A percentile compares a stretch with the other conserved stretches of the same genome.
Evolutionary conservation across 202 grass and related monocot species (phyloP).

Genomic region (Eragrostis tef): DNA sequence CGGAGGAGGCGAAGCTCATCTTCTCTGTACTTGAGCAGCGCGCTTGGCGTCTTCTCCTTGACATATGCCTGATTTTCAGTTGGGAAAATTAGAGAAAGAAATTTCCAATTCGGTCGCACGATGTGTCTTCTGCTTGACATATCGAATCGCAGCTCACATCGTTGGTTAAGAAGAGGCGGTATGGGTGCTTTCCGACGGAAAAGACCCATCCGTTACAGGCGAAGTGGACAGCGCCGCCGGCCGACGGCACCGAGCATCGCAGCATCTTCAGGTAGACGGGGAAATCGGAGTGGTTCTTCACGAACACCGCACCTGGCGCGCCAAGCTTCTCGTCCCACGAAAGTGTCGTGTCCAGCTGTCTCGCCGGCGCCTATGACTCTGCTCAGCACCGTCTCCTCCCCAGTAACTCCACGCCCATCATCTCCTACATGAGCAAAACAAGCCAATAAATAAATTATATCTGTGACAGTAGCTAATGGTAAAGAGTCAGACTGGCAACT

Average conservation of each 20-base stretch:
- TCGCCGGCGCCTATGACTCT: background rate
- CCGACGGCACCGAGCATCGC: background rate
- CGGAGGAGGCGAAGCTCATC: conserved; percentile 57
- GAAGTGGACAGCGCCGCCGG: background rate
- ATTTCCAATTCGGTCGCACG: background rate
- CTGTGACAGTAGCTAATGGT: background rate
- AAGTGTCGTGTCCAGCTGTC: background rate
- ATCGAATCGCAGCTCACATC: background rate
- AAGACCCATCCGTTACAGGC: conserved; percentile 34
- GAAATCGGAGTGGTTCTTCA: conserved; percentile 32
- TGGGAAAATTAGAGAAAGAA: background rate
- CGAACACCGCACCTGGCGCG: conserved; percentile 16
- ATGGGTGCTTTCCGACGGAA: conserved; percentile 16
- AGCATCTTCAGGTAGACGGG: conserved; percentile 32
- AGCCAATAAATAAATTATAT: no score
- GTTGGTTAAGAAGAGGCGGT: conserved; percentile 44
- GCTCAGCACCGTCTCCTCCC: background rate
- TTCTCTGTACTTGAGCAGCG: conserved; percentile 48
- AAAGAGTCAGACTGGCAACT: background rate
- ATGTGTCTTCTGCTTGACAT: background rate
- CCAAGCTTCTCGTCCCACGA: conserved; percentile 24
- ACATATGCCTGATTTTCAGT: conserved; percentile 41
- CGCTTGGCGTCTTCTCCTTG: conserved; percentile 48
- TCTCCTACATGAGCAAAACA: background rate
- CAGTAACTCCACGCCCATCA: background rate